Conservation (phyloP, 768 basidiomycete genomes). For the Serendipita sp. region DNA sequence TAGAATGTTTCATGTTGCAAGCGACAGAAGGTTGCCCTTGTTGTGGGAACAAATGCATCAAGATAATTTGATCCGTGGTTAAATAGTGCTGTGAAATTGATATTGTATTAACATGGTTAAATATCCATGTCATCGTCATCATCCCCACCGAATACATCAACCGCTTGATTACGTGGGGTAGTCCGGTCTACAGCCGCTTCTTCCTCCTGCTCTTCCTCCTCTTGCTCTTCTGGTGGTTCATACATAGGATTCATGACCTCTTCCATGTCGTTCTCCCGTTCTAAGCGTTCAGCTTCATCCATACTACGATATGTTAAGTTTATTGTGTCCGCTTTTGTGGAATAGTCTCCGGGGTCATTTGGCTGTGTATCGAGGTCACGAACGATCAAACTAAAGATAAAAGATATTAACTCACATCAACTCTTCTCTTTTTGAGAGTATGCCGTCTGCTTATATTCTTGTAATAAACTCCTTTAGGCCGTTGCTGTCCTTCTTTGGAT, state of each 20-base stretch:
- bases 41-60: constrained; percentile 1
- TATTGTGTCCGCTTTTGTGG: constrained; percentile 71
- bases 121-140: constrained; percentile 2
- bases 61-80: neutral
- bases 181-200: neutral
- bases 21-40: neutral
- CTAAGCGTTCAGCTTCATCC: constrained; percentile 56
- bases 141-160: constrained; percentile 3
- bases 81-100: no score
- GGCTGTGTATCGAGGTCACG: constrained; percentile 24
- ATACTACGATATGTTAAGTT: constrained; percentile 54
- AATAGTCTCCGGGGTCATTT: constrained; percentile 41
- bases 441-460: constrained; percentile 83
- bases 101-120: neutral
- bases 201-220: neutral
- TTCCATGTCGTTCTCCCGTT: constrained; percentile 61
- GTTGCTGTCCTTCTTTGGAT: constrained; percentile 13
- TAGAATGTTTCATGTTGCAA: neutral
- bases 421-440: constrained; percentile 69
- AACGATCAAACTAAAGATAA: neutral
- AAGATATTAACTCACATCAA: constrained; percentile 36
- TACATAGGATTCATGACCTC: constrained; percentile 57
- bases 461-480: constrained; percentile 62
- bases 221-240: constrained; percentile 12
- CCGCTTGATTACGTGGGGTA: neutral